phyloP scores from a whole-genome alignment of 1,284 basidiomycete genomes.

The Sphaerobolus stellatus region DNA sequence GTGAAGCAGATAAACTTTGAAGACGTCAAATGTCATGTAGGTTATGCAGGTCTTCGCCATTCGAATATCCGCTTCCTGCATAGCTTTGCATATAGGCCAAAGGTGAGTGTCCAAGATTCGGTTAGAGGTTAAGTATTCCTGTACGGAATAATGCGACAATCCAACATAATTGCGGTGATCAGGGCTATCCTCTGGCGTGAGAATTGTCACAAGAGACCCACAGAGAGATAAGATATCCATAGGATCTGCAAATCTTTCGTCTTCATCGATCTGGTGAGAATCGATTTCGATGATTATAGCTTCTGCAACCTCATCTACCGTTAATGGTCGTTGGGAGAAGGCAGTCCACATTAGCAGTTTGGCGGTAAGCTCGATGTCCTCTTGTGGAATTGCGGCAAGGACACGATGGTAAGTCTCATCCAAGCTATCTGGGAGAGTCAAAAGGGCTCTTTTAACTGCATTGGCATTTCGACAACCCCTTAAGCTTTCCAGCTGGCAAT shows the following conservation, averaged over 20 bases:
- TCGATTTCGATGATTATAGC: background rate
- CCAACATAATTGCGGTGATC: background rate
- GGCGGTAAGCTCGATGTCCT: background rate
- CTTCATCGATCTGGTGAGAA: background rate
- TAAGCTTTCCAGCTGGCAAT: background rate
- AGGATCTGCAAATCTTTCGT: background rate
- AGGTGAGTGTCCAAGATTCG: background rate
- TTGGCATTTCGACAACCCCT: background rate
- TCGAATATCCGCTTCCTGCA: too few relatives aligned
- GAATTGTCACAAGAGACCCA: background rate
- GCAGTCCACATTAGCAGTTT: background rate
- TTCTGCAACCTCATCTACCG: background rate
- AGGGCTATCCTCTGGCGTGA: background rate
- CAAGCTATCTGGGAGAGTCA: background rate
- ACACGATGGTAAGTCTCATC: background rate
- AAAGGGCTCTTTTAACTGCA: background rate
- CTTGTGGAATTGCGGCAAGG: background rate
- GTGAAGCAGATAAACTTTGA: too few relatives aligned
- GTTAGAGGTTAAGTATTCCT: background rate
- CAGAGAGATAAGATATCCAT: background rate
- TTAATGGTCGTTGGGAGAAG: background rate
- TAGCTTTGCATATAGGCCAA: too few relatives aligned
- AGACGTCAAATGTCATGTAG: too few relatives aligned
- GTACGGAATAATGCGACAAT: background rate
- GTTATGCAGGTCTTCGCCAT: too few relatives aligned